These are phyloP conservation scores for Microcos paniculata DNA, from an alignment of 345 rosid species.

Conservation along the genomic window DNA sequence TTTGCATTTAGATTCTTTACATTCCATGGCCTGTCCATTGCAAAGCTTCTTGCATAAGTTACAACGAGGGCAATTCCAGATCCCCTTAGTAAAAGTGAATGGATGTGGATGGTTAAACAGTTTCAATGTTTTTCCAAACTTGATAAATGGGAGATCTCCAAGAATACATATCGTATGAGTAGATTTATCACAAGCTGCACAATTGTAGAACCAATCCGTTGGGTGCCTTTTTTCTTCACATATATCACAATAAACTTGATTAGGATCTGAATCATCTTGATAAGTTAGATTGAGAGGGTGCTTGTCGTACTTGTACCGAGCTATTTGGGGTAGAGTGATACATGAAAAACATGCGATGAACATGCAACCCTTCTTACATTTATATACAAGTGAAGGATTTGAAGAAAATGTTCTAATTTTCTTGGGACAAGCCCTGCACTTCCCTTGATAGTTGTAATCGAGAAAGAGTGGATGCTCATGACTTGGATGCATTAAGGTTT, in stretches of 20 bases:
- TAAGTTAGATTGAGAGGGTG: no score
- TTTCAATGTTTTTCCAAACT: neutral
- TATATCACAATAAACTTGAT: conserved; percentile 15
- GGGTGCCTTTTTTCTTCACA: conserved; percentile 17
- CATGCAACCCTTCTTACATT: neutral
- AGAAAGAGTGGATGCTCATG: neutral
- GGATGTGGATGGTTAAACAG: neutral
- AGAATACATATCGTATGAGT: neutral
- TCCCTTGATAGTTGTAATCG: neutral
- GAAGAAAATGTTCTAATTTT: no score
- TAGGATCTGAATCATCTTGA: no score
- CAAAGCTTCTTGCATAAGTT: no score
- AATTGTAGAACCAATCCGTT: conserved; percentile 9
- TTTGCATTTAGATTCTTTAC: no score
- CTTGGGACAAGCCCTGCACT: neutral
- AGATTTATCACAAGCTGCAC: neutral
- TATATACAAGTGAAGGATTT: no score
- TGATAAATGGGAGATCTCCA: neutral
- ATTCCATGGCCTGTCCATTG: no score
- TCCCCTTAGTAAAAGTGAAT: neutral
- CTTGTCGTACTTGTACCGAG: no score
- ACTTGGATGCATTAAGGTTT: conserved; percentile 2
- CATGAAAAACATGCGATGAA: neutral
- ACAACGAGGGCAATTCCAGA: no score
- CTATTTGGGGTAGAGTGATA: neutral